Evolutionary conservation across 371 early-diverging fungal genomes (phyloP).

Genomic region (Lichtheimia ramosa): DNA sequence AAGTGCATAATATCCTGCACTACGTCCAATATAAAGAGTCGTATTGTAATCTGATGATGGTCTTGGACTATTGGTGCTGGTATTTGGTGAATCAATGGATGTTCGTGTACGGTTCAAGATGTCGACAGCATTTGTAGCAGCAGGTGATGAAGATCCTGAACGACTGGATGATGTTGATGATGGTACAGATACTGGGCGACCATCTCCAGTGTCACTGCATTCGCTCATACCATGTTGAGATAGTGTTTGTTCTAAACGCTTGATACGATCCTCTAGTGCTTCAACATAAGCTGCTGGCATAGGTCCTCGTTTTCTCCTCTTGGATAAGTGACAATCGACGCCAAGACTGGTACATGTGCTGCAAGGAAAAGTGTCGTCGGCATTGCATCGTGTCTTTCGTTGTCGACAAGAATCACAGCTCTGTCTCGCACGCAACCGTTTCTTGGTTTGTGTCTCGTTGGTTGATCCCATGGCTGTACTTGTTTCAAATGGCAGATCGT

Average conservation of each 20-base stretch:
- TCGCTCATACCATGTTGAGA: too few relatives aligned
- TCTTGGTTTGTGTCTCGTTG: neutral
- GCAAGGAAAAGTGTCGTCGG: conserved; percentile 10
- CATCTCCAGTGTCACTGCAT: too few relatives aligned
- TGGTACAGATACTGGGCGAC: too few relatives aligned
- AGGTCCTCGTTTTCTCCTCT: too few relatives aligned
- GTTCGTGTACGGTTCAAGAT: too few relatives aligned
- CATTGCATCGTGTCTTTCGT: conserved; percentile 15
- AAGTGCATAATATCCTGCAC: conserved; percentile 33
- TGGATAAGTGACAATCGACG: too few relatives aligned
- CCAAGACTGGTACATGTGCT: conserved; percentile 10
- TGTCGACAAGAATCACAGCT: conserved; percentile 22
- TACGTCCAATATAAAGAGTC: conserved; percentile 36
- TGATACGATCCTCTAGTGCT: conserved; percentile 29
- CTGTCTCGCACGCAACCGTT: conserved; percentile 18
- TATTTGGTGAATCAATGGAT: neutral
- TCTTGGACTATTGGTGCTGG: neutral
- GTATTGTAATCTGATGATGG: conserved; percentile 26
- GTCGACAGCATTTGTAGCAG: too few relatives aligned
- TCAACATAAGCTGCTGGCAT: conserved; percentile 24
- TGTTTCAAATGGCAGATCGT: too few relatives aligned
- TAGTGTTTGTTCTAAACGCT: conserved; percentile 36
- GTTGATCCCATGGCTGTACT: too few relatives aligned
- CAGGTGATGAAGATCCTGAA: too few relatives aligned
- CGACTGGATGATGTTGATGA: neutral